Percentiles rank a stretch among this genome's conserved stretches.
phyloP scores from a whole-genome alignment of 352 stramenopile genomes.

The Lagenidium giganteum region DNA sequence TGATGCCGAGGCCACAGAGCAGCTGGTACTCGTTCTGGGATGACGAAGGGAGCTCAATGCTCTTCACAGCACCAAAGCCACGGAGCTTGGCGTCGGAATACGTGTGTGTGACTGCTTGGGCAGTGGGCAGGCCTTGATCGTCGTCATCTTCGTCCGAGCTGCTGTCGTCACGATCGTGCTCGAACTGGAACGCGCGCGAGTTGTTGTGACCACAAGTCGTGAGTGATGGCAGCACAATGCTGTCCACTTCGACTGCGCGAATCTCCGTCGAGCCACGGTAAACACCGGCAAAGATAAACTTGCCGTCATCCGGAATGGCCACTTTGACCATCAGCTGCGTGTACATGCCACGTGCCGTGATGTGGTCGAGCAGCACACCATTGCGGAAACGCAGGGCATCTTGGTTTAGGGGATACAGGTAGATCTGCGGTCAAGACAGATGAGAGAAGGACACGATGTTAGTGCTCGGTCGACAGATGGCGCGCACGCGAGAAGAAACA shows the following conservation, averaged over 20 bases:
- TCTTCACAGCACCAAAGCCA: slow-evolving; percentile 62
- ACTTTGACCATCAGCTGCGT: slow-evolving; percentile 70
- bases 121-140: slow-evolving; percentile 35
- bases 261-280: slow-evolving; percentile 76
- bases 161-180: not conserved
- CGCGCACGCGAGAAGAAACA: too few species aligned
- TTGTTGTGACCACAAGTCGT: slow-evolving; percentile 5
- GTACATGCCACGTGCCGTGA: slow-evolving; percentile 70
- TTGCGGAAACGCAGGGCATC: slow-evolving; percentile 47
- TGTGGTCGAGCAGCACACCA: slow-evolving; percentile 65
- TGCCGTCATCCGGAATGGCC: slow-evolving; percentile 53
- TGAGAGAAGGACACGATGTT: not conserved
- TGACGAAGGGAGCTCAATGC: slow-evolving; percentile 25
- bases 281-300: slow-evolving; percentile 74
- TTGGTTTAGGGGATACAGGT: slow-evolving; percentile 43
- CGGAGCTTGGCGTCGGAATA: slow-evolving; percentile 73
- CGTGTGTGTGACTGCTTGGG: slow-evolving; percentile 44
- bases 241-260: slow-evolving; percentile 66
- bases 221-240: slow-evolving; percentile 51
- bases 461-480: too few species aligned
- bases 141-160: slow-evolving; percentile 10
- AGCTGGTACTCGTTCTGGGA: slow-evolving; percentile 55
- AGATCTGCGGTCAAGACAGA: slow-evolving; percentile 20
- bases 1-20: slow-evolving; percentile 70
- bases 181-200: not conserved